Conservation (phyloP, 768 basidiomycete species). For the Imleria badia region DNA sequence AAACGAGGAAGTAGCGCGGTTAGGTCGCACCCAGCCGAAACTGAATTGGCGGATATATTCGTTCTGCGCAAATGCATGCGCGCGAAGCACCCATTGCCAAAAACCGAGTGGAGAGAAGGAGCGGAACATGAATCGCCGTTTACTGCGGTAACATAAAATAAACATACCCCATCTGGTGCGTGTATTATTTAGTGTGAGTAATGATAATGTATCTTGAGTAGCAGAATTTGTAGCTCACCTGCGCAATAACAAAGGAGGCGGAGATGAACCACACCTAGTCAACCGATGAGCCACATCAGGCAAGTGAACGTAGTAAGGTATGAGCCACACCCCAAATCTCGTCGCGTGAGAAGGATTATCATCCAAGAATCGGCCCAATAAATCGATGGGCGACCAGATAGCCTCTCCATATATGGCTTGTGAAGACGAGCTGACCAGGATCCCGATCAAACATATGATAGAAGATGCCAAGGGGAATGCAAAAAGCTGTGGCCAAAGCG, state of each 20-base stretch:
- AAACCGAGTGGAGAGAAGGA: background rate
- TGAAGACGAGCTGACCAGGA: conserved; percentile 79
- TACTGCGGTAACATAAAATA: background rate
- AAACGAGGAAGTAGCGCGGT: conserved; percentile 77
- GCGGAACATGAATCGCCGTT: conserved; percentile 17
- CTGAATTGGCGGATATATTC: conserved; percentile 80
- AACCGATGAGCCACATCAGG: conserved; percentile 12
- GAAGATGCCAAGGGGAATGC: conserved; percentile 73
- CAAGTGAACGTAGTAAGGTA: background rate
- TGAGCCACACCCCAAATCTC: conserved; percentile 54
- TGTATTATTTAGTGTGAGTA: conserved; percentile 3
- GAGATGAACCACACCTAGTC: conserved; percentile 76
- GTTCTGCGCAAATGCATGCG: conserved; percentile 42
- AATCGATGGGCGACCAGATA: conserved; percentile 77
- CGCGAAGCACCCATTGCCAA: conserved; percentile 7
- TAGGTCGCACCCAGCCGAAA: conserved; percentile 81
- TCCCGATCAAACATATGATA: conserved; percentile 74
- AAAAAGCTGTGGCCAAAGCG: conserved; percentile 64
- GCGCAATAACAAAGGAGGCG: conserved; percentile 76
- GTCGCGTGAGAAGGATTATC: conserved; percentile 60
- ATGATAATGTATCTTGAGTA: conserved; percentile 7
- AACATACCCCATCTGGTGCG: conserved; percentile 29
- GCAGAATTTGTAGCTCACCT: conserved; percentile 37
- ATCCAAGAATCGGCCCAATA: conserved; percentile 68
- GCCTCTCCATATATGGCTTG: conserved; percentile 73